Evolutionary conservation across 768 basidiomycete species (phyloP).

Genomic region (Boletales sp.): DNA sequence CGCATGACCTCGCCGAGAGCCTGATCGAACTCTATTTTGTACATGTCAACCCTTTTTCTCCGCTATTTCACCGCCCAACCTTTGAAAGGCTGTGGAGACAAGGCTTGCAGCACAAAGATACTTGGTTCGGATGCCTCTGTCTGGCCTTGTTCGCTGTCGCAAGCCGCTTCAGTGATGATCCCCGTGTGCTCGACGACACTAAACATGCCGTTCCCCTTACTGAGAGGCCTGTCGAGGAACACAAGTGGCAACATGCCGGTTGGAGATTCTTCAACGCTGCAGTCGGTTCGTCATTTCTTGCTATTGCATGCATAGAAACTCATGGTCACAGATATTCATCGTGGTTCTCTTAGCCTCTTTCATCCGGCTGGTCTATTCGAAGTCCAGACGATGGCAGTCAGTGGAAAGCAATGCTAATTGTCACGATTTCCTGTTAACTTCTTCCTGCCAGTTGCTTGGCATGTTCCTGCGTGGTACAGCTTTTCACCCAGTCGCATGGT

Average conservation of each 20-base stretch:
- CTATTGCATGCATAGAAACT: neutral
- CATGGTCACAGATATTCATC: conserved; percentile 44
- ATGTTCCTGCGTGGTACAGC: conserved; percentile 51
- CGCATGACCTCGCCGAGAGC: conserved; percentile 50
- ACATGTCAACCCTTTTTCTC: conserved; percentile 54
- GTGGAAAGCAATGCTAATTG: conserved; percentile 19
- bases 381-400: conserved; percentile 53
- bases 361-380: conserved; percentile 60
- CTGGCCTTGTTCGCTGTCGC: conserved; percentile 66
- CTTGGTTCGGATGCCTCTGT: conserved; percentile 60
- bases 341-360: conserved; percentile 46
- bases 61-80: conserved; percentile 67
- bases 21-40: conserved; percentile 71
- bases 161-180: conserved; percentile 62
- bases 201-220: conserved; percentile 20
- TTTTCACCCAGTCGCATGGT: conserved; percentile 52
- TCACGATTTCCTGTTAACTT: too few species aligned
- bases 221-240: conserved; percentile 24
- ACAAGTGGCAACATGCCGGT: conserved; percentile 53
- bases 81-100: conserved; percentile 62
- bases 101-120: conserved; percentile 49
- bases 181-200: conserved; percentile 46
- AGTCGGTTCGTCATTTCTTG: conserved; percentile 37
- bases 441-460: conserved; percentile 41
- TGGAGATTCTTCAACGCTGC: conserved; percentile 58